Evolutionary conservation across 345 rosid genomes (phyloP), one percentile per base, ranked within the genome.

Genomic region (Reutealis trisperma): DNA sequence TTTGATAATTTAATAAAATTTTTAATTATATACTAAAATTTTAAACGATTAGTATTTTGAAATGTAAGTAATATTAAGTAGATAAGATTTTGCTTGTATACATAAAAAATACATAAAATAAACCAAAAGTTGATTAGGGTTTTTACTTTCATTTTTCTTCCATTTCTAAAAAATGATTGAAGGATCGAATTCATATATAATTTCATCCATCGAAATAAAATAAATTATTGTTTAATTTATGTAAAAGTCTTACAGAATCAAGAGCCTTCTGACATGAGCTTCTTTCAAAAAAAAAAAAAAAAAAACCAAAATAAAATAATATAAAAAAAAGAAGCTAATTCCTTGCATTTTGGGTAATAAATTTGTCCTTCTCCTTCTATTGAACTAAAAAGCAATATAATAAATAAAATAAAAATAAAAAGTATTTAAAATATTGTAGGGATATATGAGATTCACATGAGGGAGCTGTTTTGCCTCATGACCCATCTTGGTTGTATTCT

Each of bases 401-500:
- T 24, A 7, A 22, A 24, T 11, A 27, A 27, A 27, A 27, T 27
- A 27, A 59, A 21, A 59, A 1, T 16, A 60, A 25, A 3, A 9
- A 25, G 25, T 22, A 21, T 22, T 3, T 60, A n/a, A 60, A 2
- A 9, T 8, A 12, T 27, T 14, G 0, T 8, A 1, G 32, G 4
- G 4, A 13, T 8, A 70, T 37, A 49, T 22, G 13, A 37, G 34
- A 65, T 13, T 76, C 75, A 79, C 75, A 67, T 25, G 71, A 71
- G 34, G 32, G 76, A 37, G 25, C 63, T 59, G 32, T 44, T 21
- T 30, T 62, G 72, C 7, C 19, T 60, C 16, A 69, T 73, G 71
- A 69, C 79, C 81, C 84, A 68, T 63, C 52, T 25, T 60, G 22
- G 13, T 8, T 82, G 83, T 78, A 70, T 71, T 80, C 83, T 76